Evolutionary conservation across 495 filamentous ascomycete genomes (phyloP).

Genomic region (Annulohypoxylon stygium): DNA sequence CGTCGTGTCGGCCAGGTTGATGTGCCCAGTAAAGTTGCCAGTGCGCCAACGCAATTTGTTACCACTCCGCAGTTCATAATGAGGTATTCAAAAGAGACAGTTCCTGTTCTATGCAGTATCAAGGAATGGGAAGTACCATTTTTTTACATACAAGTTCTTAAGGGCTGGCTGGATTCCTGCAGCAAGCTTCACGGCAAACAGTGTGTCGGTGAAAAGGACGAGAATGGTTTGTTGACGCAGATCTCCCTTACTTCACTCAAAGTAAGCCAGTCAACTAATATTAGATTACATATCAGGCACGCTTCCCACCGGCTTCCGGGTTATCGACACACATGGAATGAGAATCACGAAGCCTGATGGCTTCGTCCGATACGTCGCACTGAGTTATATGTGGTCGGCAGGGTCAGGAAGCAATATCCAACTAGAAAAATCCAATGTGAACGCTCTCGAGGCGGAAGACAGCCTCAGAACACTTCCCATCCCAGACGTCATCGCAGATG

Average conservation of each 20-base stretch:
- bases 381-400: constrained; percentile 9
- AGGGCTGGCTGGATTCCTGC: background rate
- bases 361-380: constrained; percentile 1
- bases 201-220: background rate
- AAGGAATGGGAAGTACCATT: background rate
- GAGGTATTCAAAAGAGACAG: background rate
- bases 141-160: background rate
- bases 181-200: background rate
- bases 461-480: background rate
- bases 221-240: background rate
- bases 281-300: background rate
- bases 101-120: background rate
- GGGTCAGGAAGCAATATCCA: background rate
- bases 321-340: constrained; percentile 1
- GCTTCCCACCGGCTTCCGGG: background rate
- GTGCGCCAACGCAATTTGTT: background rate
- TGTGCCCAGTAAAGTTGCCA: background rate
- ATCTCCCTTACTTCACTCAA: background rate
- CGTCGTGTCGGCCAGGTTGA: background rate
- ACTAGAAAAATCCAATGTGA: background rate
- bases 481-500: background rate
- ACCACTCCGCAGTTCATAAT: constrained; percentile 6
- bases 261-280: background rate
- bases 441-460: background rate
- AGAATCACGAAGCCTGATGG: background rate